phyloP scores from a whole-genome alignment of 169 alveolate species.

The Sarcocystis neurona region DNA sequence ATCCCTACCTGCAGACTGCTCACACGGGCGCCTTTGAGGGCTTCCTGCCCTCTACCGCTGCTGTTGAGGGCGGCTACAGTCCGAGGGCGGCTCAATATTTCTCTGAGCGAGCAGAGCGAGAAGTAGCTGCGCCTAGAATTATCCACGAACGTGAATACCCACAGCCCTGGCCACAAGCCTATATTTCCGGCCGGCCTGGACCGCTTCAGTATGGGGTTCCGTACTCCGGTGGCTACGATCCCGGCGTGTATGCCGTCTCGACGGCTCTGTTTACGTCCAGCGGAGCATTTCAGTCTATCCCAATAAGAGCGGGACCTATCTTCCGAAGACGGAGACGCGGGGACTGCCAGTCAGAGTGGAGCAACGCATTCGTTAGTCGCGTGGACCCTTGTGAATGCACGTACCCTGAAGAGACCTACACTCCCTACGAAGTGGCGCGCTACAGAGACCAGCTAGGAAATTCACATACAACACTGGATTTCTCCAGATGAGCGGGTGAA shows the following conservation, averaged over 20 bases:
- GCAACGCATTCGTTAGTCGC: slow-evolving; percentile 78
- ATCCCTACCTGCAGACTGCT: slow-evolving; percentile 6
- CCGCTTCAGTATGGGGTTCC: slow-evolving; percentile 67
- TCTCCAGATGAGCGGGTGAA: neutral
- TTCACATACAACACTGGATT: slow-evolving; percentile 49
- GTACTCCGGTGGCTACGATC: slow-evolving; percentile 65
- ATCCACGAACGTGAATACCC: slow-evolving; percentile 37
- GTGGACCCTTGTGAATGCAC: slow-evolving; percentile 72
- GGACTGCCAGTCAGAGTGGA: slow-evolving; percentile 81
- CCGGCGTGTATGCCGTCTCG: slow-evolving; percentile 76
- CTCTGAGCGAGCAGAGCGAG: neutral
- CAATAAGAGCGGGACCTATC: slow-evolving; percentile 66
- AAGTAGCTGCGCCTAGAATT: neutral
- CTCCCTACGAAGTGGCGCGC: slow-evolving; percentile 71
- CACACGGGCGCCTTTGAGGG: slow-evolving; percentile 12
- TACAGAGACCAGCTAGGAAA: slow-evolving; percentile 63
- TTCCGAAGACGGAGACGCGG: slow-evolving; percentile 79
- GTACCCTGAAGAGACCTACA: slow-evolving; percentile 68
- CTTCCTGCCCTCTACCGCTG: neutral
- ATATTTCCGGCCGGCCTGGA: slow-evolving; percentile 51
- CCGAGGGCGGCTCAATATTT: neutral
- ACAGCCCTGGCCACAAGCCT: slow-evolving; percentile 47
- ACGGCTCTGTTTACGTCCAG: slow-evolving; percentile 69
- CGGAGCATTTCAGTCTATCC: slow-evolving; percentile 70
- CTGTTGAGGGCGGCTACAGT: neutral